These are phyloP conservation scores for Pyrenochaeta sp. DNA, from an alignment of 2,329 filamentous ascomycete species.

Conservation along the genomic window DNA sequence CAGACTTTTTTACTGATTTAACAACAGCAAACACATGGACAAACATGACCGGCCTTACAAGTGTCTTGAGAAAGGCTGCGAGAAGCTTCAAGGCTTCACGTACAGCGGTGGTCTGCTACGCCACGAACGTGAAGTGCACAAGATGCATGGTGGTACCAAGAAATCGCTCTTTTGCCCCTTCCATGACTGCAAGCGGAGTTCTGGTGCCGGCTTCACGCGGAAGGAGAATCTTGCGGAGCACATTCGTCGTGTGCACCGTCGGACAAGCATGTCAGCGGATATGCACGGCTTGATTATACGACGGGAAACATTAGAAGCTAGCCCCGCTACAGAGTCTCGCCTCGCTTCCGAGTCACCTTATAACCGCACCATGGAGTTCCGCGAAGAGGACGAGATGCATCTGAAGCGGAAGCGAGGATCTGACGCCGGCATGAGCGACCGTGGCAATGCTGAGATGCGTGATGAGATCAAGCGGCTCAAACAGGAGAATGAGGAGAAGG, in stretches of 20 bases:
- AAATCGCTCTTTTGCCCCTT: slow-evolving; percentile 89
- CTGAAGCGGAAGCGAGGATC: slow-evolving; percentile 46
- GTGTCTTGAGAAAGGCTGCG: slow-evolving; percentile 81
- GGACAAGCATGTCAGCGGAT: slow-evolving; percentile 48
- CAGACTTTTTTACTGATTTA: slow-evolving; percentile 21
- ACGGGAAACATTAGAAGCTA: slow-evolving; percentile 29
- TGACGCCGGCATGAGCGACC: slow-evolving; percentile 32
- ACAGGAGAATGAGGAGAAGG: slow-evolving; percentile 53
- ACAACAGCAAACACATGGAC: slow-evolving; percentile 91
- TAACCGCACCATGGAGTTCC: slow-evolving; percentile 29
- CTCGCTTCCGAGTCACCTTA: slow-evolving; percentile 36
- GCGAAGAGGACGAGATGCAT: slow-evolving; percentile 33
- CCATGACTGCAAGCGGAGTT: slow-evolving; percentile 85
- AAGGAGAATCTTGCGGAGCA: slow-evolving; percentile 96
- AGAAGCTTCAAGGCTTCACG: slow-evolving; percentile 92
- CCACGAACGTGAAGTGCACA: slow-evolving; percentile 93
- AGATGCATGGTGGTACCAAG: slow-evolving; percentile 86
- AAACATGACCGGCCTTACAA: slow-evolving; percentile 95
- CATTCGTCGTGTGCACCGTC: slow-evolving; percentile 80
- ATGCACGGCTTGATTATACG: slow-evolving; percentile 44
- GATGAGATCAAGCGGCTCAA: slow-evolving; percentile 53
- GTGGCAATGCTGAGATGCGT: slow-evolving; percentile 45
- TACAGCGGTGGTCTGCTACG: slow-evolving; percentile 90
- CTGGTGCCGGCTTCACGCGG: slow-evolving; percentile 87
- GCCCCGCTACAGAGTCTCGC: slow-evolving; percentile 31